A percentile compares a stretch with the other conserved stretches of the same genome.
Conservation (phyloP, 805 yeast species). For the Wickerhamomyces ciferrii region DNA sequence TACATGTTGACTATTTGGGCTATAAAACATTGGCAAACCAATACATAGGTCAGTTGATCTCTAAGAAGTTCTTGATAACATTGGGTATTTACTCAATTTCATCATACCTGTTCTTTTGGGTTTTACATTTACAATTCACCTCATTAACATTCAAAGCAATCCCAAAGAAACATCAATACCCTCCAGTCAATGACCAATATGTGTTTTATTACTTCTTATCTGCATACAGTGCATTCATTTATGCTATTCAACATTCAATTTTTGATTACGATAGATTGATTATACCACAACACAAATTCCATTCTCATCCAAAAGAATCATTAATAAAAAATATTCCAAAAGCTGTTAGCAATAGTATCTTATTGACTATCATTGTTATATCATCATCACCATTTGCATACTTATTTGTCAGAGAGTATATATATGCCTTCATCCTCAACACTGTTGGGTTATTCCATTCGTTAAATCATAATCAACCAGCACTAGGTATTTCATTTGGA, state of each 20-base stretch:
- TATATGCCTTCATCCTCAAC: conserved; percentile 33
- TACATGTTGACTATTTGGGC: conserved; percentile 31
- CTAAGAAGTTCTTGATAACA: conserved; percentile 18
- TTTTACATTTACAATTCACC: conserved; percentile 16
- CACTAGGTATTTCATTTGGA: conserved; percentile 26
- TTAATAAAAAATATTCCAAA: conserved; percentile 22
- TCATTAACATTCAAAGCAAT: conserved; percentile 20
- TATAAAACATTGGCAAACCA: conserved; percentile 25
- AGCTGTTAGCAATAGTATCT: conserved; percentile 33
- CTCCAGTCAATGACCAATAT: conserved; percentile 36
- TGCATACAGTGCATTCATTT: conserved; percentile 34
- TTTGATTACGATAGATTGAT: conserved; percentile 51
- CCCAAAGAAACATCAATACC: conserved; percentile 33
- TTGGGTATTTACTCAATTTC: conserved; percentile 17
- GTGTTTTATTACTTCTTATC: conserved; percentile 47
- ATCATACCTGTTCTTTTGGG: conserved; percentile 18
- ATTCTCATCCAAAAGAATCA: conserved; percentile 31
- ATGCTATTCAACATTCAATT: conserved; percentile 44
- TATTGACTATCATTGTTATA: conserved; percentile 25
- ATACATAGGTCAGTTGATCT: conserved; percentile 18
- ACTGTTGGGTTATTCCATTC: conserved; percentile 27
- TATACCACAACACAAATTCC: conserved; percentile 34
- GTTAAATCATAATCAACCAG: conserved; percentile 37
- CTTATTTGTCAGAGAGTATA: conserved; percentile 30
- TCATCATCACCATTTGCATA: conserved; percentile 35